Evolutionary conservation across 2,329 filamentous ascomycete genomes (phyloP).

Genomic region (Aspergillus terreus): DNA sequence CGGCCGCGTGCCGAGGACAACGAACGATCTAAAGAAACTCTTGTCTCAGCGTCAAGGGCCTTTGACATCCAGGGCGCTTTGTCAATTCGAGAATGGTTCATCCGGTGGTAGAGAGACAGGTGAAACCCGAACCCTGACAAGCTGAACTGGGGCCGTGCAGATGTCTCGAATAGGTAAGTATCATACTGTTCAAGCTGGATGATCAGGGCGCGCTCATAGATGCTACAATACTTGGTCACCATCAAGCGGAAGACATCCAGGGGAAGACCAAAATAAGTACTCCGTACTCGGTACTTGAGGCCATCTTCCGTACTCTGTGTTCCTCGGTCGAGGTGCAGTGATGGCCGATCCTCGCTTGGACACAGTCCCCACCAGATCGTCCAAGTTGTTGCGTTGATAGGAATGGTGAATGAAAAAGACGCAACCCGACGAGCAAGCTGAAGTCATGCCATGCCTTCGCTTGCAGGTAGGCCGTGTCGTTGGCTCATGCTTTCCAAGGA

Average conservation of each 20-base stretch:
- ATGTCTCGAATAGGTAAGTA: too few species aligned
- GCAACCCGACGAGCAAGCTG: neutral
- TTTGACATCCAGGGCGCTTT: neutral
- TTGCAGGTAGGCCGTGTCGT: neutral
- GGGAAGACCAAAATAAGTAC: neutral
- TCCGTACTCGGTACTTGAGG: neutral
- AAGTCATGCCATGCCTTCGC: neutral
- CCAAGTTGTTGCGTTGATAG: constrained; percentile 8
- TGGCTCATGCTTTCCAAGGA: neutral
- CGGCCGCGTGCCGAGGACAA: neutral
- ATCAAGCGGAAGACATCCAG: neutral
- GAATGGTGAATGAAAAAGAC: constrained; percentile 1
- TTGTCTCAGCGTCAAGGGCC: neutral
- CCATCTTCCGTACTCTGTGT: neutral
- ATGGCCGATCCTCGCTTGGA: constrained; percentile 16
- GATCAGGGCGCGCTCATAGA: too few species aligned
- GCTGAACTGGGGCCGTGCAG: too few species aligned
- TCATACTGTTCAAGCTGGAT: too few species aligned
- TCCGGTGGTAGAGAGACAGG: too few species aligned
- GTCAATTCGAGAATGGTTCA: too few species aligned
- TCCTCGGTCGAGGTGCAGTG: constrained; percentile 15
- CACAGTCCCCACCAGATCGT: constrained; percentile 7
- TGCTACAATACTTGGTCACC: too few species aligned
- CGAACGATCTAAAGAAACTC: neutral
- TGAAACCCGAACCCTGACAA: too few species aligned